Conservation (phyloP, 139 green algal genomes). For the Coelastrella sp. region DNA sequence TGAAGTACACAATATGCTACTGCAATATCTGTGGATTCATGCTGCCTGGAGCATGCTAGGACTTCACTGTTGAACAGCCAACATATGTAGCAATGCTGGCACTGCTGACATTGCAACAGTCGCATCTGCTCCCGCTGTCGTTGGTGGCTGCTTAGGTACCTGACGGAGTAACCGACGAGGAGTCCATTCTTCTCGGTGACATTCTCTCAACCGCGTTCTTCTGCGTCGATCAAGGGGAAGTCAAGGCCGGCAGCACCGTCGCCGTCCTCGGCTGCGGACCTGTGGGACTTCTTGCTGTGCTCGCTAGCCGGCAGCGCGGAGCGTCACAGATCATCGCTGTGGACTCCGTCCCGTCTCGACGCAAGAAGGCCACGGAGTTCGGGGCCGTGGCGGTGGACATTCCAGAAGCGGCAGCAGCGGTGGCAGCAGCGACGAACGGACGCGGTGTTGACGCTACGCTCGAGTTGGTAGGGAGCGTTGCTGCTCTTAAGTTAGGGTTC, state of each 20-base stretch:
- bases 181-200: conserved; percentile 65
- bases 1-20: too few species aligned
- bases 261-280: conserved; percentile 80
- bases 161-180: conserved; percentile 62
- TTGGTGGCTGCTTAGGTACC: conserved; percentile 42
- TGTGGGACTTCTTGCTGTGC: conserved; percentile 73
- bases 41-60: too few species aligned
- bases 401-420: background rate
- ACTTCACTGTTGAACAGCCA: background rate
- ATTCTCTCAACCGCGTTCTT: conserved; percentile 67
- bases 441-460: conserved; percentile 70
- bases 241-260: conserved; percentile 54
- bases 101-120: background rate
- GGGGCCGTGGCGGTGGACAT: conserved; percentile 58
- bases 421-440: conserved; percentile 44
- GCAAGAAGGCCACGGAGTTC: conserved; percentile 61
- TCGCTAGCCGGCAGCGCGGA: conserved; percentile 53
- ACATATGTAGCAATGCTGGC: background rate
- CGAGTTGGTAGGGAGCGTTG: conserved; percentile 58
- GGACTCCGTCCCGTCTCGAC: conserved; percentile 69
- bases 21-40: too few species aligned
- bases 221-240: conserved; percentile 53
- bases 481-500: conserved; percentile 55
- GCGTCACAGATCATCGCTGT: conserved; percentile 61
- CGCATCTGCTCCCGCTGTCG: background rate